Evolutionary conservation across 164 flowering plant species (phyloP).

Genomic region (Saururus chinensis): DNA sequence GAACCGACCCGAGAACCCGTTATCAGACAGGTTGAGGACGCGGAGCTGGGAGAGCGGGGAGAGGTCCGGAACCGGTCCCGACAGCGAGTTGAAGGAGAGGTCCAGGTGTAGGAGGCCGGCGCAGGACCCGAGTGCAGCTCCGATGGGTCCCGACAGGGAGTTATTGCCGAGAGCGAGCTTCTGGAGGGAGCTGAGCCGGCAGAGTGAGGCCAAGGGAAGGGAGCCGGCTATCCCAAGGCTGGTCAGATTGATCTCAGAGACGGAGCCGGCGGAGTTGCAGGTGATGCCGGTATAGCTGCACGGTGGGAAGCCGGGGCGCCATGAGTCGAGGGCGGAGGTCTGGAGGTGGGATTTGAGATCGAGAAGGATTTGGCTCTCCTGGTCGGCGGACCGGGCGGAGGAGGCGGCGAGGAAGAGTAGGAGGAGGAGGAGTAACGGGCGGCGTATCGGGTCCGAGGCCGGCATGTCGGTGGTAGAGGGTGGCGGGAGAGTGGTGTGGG

Average conservation of each 20-base stretch:
- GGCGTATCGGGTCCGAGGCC: neutral
- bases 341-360: constrained; percentile 30
- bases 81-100: constrained; percentile 34
- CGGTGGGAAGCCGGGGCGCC: constrained; percentile 15
- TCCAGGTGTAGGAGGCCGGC: constrained; percentile 31
- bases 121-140: constrained; percentile 33
- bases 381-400: constrained; percentile 4
- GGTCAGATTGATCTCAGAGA: constrained; percentile 35
- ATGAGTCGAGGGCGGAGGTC: constrained; percentile 25
- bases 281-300: constrained; percentile 52
- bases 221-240: constrained; percentile 19
- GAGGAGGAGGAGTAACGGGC: neutral
- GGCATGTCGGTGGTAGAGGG: neutral
- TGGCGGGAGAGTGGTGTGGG: neutral
- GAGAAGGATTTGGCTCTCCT: constrained; percentile 30
- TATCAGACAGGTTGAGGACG: constrained; percentile 29
- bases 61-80: constrained; percentile 46
- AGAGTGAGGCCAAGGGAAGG: constrained; percentile 41
- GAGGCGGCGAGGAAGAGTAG: constrained; percentile 4
- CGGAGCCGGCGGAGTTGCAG: constrained; percentile 30
- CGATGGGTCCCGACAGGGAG: constrained; percentile 28
- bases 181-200: constrained; percentile 33
- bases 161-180: constrained; percentile 36
- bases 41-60: constrained; percentile 23
- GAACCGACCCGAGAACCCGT: constrained; percentile 51